Evolutionary conservation across 2,329 filamentous ascomycete species (phyloP).

Genomic region (Sarocladium brachiariae): DNA sequence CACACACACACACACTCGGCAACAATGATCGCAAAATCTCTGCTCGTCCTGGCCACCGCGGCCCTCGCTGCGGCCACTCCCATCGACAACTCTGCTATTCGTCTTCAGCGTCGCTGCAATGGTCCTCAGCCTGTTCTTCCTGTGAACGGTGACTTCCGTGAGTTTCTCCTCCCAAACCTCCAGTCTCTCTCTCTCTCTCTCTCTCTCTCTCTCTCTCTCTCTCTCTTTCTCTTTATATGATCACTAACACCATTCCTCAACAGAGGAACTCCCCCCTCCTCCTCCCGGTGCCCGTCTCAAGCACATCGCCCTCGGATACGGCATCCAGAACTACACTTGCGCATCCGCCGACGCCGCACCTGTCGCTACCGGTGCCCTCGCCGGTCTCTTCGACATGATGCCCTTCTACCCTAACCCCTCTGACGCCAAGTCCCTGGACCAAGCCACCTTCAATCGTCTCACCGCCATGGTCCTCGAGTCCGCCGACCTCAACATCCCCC

Average conservation of each 20-base stretch:
- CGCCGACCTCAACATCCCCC: conserved; percentile 33
- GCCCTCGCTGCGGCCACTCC: conserved; percentile 25
- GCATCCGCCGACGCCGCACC: conserved; percentile 26
- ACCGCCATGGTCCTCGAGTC: conserved; percentile 31
- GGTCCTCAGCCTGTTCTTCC: conserved; percentile 24
- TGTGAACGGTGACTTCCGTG: conserved; percentile 28
- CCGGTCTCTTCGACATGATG: conserved; percentile 53
- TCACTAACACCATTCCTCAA: not conserved
- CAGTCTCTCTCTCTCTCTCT: not conserved
- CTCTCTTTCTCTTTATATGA: not conserved
- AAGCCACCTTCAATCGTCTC: conserved; percentile 32
- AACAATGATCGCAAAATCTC: conserved; percentile 27
- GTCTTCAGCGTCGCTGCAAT: conserved; percentile 5
- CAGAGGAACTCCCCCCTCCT: conserved; percentile 36
- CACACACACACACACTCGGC: conserved; percentile 9
- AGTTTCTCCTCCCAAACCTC: conserved; percentile 15
- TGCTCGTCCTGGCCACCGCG: conserved; percentile 27
- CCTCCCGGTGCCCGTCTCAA: conserved; percentile 35
- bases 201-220: not conserved
- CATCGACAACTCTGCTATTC: not conserved
- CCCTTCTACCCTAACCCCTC: conserved; percentile 40
- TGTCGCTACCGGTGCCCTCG: conserved; percentile 46
- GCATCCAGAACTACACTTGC: conserved; percentile 66
- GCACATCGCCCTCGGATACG: conserved; percentile 54
- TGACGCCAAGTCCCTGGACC: conserved; percentile 28